Base-by-base conservation (phyloP, 331 rosid species). In the Quercus phellos region DNA sequence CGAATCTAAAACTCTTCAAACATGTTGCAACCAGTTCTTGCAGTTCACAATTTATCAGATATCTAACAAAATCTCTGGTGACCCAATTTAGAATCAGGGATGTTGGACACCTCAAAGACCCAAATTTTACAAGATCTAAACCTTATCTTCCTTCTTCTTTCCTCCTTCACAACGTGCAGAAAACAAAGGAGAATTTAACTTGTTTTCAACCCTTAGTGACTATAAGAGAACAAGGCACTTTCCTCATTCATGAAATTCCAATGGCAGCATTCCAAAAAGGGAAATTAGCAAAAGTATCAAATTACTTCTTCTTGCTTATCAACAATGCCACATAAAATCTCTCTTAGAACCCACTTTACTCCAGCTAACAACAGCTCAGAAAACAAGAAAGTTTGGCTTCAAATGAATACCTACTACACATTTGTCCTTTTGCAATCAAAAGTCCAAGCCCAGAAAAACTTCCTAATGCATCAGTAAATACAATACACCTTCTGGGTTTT, bases 331-430 rank as follows among this genome's bases (percentile, higher is more conserved):
- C 18, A 9, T 12, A 35, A 55, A 77, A 74, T 27, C 21, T 72
- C 66, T 78, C 60, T 19, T 19, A 79, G 53, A 22, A 38, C 30
- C 73, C 18, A 27, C 43, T 58, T 56, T 83, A 56, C 77, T 74
- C 73, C 78, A 76, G 29, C 74, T 30, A 81, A 26, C 24, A 75
- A 55, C 85, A 75, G 83, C 83, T 72, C 81, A 81, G 76, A 79
- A 46, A 38, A 64, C 26, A 13, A 46, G 29, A 79, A 64, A 50
- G 64, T 66, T 72, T 83, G 27, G 16, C 55, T 66, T 78, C 83
- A 69, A 54, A 24, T 18, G 74, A 12, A 67, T 34, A 32, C 35
- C 82, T 51, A 61, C 76, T 18, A 72, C 22, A 74, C 26, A 13
- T 22, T 16, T 59, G 73, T 35, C 74, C 26, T 55, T 86, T 67